phyloP scores from a whole-genome alignment of 192 early-diverging fungal genomes.

The Radiomyces spectabilis region DNA sequence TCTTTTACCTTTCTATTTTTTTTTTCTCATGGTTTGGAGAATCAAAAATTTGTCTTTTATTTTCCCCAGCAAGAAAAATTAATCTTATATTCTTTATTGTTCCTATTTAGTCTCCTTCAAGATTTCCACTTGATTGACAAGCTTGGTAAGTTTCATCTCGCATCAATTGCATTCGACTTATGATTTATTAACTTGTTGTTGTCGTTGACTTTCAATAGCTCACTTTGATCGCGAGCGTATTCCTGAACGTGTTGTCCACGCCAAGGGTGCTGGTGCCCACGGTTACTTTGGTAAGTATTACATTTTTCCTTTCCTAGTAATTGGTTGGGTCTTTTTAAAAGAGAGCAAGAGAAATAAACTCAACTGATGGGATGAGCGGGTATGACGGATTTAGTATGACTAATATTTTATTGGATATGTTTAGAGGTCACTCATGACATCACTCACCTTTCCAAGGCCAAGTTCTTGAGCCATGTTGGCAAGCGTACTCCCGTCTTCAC shows the following conservation, averaged over 20 bases:
- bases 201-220: slow-evolving; percentile 15
- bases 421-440: slow-evolving; percentile 67
- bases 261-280: slow-evolving; percentile 78
- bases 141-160: slow-evolving; percentile 26
- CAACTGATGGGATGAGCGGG: background rate
- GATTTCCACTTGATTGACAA: slow-evolving; percentile 77
- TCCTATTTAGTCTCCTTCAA: slow-evolving; percentile 39
- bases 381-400: background rate
- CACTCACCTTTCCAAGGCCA: slow-evolving; percentile 60
- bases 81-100: background rate
- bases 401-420: background rate
- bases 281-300: slow-evolving; percentile 61
- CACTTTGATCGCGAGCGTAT: slow-evolving; percentile 85
- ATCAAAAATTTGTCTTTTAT: too few relatives aligned
- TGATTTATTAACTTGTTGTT: background rate
- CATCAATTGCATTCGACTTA: background rate
- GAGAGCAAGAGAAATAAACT: background rate
- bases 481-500: slow-evolving; percentile 76
- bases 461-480: slow-evolving; percentile 62
- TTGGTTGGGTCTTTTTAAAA: too few relatives aligned
- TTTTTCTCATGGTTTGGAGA: background rate
- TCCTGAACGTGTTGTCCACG: slow-evolving; percentile 83
- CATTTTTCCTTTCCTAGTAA: too few relatives aligned
- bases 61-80: background rate
- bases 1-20: background rate